Conservation (phyloP, 768 basidiomycete species). For the Pleurotus pulmonarius region DNA sequence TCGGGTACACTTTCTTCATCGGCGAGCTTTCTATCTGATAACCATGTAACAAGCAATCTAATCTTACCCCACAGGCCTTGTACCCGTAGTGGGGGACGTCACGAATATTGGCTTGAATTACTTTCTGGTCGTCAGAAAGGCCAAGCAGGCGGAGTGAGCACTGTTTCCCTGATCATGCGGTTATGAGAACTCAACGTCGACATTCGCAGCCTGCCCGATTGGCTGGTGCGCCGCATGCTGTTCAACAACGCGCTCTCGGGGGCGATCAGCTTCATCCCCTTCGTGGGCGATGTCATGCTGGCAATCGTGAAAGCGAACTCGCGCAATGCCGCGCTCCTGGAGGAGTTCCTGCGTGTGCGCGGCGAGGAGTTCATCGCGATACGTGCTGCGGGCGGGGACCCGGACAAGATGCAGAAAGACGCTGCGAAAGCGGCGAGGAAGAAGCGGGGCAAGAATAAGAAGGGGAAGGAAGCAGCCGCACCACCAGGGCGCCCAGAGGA, state of each 20-base stretch:
- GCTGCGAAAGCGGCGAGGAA: constrained; percentile 5
- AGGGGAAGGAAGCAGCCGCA: constrained; percentile 20
- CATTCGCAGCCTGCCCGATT: constrained; percentile 38
- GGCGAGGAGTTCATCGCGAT: constrained; percentile 68
- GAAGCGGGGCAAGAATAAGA: constrained; percentile 7
- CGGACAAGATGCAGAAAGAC: constrained; percentile 7
- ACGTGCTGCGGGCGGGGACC: constrained; percentile 28
- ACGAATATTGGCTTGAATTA: constrained; percentile 67
- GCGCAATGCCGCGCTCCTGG: constrained; percentile 81
- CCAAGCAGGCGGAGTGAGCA: constrained; percentile 58
- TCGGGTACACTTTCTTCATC: constrained; percentile 86
- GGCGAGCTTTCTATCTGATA: constrained; percentile 18
- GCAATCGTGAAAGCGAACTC: constrained; percentile 86
- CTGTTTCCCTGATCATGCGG: too few relatives aligned
- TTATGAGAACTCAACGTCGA: too few relatives aligned
- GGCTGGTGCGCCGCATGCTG: constrained; percentile 73
- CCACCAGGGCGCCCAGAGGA: constrained; percentile 12
- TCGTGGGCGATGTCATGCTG: constrained; percentile 72
- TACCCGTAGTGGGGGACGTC: constrained; percentile 69
- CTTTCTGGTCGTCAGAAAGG: constrained; percentile 70
- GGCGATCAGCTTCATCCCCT: constrained; percentile 60
- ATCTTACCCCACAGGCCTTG: constrained; percentile 30
- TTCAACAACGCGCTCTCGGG: constrained; percentile 71
- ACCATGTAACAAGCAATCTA: background rate
- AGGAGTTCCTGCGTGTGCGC: constrained; percentile 77